Evolutionary conservation across 2,329 filamentous ascomycete species (phyloP).

Genomic region (Chaetomium sp.): DNA sequence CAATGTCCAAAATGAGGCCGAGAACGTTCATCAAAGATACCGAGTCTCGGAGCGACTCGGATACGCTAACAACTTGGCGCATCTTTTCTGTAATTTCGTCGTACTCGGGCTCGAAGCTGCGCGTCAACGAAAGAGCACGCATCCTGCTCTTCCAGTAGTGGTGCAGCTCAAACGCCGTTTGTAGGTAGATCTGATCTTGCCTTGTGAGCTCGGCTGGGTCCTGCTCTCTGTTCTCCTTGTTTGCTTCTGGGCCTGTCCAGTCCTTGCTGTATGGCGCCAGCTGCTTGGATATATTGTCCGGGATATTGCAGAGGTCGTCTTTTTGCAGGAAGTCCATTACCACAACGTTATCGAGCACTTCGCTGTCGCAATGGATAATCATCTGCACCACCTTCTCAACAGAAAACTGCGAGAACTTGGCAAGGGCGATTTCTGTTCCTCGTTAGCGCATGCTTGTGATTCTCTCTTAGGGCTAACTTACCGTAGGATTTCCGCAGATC

Average conservation of each 20-base stretch:
- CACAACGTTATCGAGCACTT: conserved; percentile 83
- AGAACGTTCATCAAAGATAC: conserved; percentile 95
- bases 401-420: conserved; percentile 85
- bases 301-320: conserved; percentile 88
- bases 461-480: conserved; percentile 45
- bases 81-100: conserved; percentile 87
- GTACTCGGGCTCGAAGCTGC: conserved; percentile 83
- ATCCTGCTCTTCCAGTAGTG: conserved; percentile 99
- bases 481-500: conserved; percentile 87
- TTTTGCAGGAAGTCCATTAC: conserved; percentile 97
- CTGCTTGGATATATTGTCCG: conserved; percentile 85
- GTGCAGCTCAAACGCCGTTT: conserved; percentile 89
- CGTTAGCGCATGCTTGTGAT: conserved; percentile 39
- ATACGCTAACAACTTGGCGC: conserved; percentile 80
- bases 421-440: conserved; percentile 74
- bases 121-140: conserved; percentile 82
- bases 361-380: conserved; percentile 92
- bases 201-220: conserved; percentile 87
- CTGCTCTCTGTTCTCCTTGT: conserved; percentile 75
- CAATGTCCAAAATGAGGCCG: conserved; percentile 93
- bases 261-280: conserved; percentile 97
- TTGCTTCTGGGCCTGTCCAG: conserved; percentile 87
- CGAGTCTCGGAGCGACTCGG: conserved; percentile 86
- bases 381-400: conserved; percentile 86
- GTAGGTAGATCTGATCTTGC: conserved; percentile 93